Conservation (phyloP, 208 protist genomes). For the Leishmania turanica region DNA sequence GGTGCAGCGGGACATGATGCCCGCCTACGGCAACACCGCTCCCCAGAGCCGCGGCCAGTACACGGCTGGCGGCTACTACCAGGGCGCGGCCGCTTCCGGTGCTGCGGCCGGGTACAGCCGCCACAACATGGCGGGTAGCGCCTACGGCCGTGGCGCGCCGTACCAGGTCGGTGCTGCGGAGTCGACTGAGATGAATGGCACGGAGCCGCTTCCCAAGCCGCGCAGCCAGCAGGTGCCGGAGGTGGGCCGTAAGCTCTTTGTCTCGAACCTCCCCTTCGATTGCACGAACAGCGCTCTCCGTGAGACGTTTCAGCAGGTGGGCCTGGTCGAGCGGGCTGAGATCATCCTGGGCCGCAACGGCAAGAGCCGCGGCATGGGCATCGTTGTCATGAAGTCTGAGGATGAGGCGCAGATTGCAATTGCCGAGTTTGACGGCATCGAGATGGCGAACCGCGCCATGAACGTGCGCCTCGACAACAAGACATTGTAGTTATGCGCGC, state of each 20-base stretch:
- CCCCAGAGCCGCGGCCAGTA: constrained; percentile 27
- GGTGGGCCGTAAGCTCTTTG: constrained; percentile 74
- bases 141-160: constrained; percentile 16
- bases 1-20: constrained; percentile 84
- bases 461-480: constrained; percentile 83
- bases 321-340: constrained; percentile 74
- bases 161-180: constrained; percentile 28
- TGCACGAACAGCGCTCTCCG: constrained; percentile 70
- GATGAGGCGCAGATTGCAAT: constrained; percentile 73
- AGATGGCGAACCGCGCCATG: constrained; percentile 85
- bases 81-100: constrained; percentile 5
- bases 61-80: constrained; percentile 24
- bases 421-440: constrained; percentile 85
- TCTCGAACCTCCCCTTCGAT: constrained; percentile 86
- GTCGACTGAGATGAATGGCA: constrained; percentile 29
- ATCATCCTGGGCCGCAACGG: constrained; percentile 74
- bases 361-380: constrained; percentile 77
- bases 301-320: constrained; percentile 85
- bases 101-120: constrained; percentile 24
- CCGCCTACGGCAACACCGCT: constrained; percentile 39
- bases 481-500: constrained; percentile 11
- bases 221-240: constrained; percentile 75
- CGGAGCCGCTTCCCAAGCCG: constrained; percentile 70
- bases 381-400: constrained; percentile 76
- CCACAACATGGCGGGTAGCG: constrained; percentile 13